Conservation (phyloP, 2,329 filamentous ascomycete genomes). For the Xylaria sp. region DNA sequence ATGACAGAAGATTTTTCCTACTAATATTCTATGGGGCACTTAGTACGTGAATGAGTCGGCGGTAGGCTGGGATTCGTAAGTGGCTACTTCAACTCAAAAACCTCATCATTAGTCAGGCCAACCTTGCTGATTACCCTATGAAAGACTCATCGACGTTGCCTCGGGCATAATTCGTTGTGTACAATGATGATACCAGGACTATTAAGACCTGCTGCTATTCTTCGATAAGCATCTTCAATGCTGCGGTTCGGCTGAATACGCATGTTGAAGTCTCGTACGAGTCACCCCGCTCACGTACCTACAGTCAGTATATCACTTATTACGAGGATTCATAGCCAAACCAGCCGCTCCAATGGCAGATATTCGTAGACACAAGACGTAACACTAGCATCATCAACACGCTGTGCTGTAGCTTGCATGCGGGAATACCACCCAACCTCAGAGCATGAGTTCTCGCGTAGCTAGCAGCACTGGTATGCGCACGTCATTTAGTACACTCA, state of each 20-base stretch:
- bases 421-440: slow-evolving; percentile 1
- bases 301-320: not conserved
- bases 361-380: not conserved
- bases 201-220: slow-evolving; percentile 3
- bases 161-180: not conserved
- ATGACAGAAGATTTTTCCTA: not conserved
- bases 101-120: slow-evolving; percentile 4
- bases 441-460: not conserved
- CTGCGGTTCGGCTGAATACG: slow-evolving; percentile 29
- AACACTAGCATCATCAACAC: slow-evolving; percentile 8
- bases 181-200: not conserved
- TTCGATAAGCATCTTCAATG: slow-evolving; percentile 4
- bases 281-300: not conserved
- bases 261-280: slow-evolving; percentile 9
- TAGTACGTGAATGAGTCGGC: not conserved
- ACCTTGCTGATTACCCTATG: slow-evolving; percentile 7
- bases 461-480: too few species aligned
- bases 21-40: not conserved
- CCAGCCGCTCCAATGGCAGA: slow-evolving; percentile 28
- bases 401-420: slow-evolving; percentile 22
- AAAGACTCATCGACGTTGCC: not conserved
- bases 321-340: slow-evolving; percentile 1
- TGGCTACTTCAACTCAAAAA: slow-evolving; percentile 4
- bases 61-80: not conserved
- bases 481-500: not conserved